phyloP scores from a whole-genome alignment of 331 rosid species.

The Spiraea crenata region DNA sequence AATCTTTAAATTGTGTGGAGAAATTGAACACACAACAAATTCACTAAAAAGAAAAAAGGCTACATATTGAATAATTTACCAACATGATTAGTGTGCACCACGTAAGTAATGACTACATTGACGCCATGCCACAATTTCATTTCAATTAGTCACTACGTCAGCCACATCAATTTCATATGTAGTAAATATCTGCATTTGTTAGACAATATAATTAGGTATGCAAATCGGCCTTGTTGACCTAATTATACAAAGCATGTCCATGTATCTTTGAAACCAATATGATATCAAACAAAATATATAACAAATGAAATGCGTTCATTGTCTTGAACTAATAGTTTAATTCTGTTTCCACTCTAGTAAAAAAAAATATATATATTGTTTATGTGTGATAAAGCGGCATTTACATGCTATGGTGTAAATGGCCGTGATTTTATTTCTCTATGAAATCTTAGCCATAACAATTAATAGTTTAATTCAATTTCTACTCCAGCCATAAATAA shows the following conservation, averaged over 20 bases:
- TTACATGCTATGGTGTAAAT: no score
- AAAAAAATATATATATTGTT: no score
- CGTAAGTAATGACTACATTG: slow-evolving; percentile 31
- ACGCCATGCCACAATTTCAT: slow-evolving; percentile 27
- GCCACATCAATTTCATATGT: neutral
- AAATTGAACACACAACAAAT: neutral
- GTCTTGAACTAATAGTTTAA: no score
- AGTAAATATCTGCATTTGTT: neutral
- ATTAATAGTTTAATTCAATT: no score
- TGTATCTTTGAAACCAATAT: no score
- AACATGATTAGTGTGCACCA: slow-evolving; percentile 23
- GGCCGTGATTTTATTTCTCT: no score
- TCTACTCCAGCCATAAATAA: no score
- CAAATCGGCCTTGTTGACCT: slow-evolving; percentile 26
- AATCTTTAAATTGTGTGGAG: neutral
- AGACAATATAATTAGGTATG: slow-evolving; percentile 9
- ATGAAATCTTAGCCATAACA: no score
- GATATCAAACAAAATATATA: no score
- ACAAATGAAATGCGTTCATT: no score
- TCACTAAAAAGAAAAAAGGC: neutral
- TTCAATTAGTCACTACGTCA: slow-evolving; percentile 24
- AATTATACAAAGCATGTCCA: neutral
- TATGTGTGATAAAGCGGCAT: no score
- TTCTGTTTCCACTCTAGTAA: no score
- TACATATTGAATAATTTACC: slow-evolving; percentile 15